These are phyloP conservation scores for Leishmania mexicana DNA, from an alignment of 208 protist genomes.

Conservation along the genomic window DNA sequence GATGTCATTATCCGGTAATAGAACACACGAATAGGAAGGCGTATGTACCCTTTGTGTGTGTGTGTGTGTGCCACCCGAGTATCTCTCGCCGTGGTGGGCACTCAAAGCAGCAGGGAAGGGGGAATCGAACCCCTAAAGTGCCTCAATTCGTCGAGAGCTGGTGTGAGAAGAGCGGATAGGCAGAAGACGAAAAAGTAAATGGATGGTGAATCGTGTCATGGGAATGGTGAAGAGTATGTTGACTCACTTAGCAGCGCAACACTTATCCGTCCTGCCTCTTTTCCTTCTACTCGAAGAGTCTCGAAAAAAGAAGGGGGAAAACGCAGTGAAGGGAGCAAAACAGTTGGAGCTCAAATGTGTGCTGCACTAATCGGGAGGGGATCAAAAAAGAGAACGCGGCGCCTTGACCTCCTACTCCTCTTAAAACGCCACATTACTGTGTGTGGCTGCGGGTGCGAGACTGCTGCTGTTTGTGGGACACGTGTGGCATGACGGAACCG, in stretches of 20 bases:
- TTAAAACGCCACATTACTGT: background rate
- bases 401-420: background rate
- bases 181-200: background rate
- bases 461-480: background rate
- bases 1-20: background rate
- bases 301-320: background rate
- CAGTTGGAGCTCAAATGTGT: background rate
- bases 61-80: background rate
- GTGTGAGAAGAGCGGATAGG: background rate
- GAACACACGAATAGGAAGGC: background rate
- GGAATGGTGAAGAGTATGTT: background rate
- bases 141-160: background rate
- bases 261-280: background rate
- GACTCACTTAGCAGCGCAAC: background rate
- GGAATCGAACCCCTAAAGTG: background rate
- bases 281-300: no score
- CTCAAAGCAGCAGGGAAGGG: background rate
- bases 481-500: background rate
- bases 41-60: no score
- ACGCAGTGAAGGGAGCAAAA: slow-evolving; percentile 2
- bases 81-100: background rate
- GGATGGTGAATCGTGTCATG: background rate
- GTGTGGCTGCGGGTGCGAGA: background rate
- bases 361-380: background rate
- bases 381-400: background rate